Conservation (phyloP, 257 asterid species). For the Nicotiana otophora region DNA sequence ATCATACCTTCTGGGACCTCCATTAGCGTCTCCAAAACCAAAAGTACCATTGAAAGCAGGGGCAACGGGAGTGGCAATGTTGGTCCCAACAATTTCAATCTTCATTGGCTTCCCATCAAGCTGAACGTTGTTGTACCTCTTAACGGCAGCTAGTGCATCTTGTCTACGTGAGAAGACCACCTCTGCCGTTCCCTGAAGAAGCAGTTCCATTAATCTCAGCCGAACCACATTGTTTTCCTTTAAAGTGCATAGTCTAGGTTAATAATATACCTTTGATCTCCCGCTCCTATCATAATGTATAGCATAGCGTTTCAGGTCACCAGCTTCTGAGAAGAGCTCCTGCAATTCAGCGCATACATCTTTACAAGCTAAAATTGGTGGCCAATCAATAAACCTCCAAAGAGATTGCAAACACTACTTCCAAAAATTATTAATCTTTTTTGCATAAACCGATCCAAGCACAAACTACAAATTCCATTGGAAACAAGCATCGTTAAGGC, state of each 20-base stretch:
- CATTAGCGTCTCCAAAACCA: conserved; percentile 31
- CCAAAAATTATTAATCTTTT: not conserved
- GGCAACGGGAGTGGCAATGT: conserved; percentile 31
- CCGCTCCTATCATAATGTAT: conserved; percentile 92
- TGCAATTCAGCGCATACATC: conserved; percentile 17
- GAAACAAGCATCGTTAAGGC: not conserved
- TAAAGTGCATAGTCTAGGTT: not conserved
- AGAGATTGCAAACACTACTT: not conserved
- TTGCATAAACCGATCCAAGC: not conserved
- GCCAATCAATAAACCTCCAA: not conserved
- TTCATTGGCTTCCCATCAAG: conserved; percentile 72
- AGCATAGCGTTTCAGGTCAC: conserved; percentile 64
- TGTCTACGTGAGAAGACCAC: conserved; percentile 51
- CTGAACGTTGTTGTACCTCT: conserved; percentile 57
- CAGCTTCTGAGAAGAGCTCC: conserved; percentile 93
- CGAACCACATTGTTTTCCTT: not conserved
- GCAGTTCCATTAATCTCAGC: conserved; percentile 9
- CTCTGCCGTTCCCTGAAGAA: conserved; percentile 88
- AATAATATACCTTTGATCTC: conserved; percentile 74
- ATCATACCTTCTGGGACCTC: conserved; percentile 34
- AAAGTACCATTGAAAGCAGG: conserved; percentile 22
- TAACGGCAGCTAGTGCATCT: conserved; percentile 59
- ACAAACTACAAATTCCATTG: not conserved
- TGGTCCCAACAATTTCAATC: conserved; percentile 55
- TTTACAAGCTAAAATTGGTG: not conserved